Percentiles rank a stretch among this genome's conserved stretches.
Evolutionary conservation across 345 rosid genomes (phyloP).

Genomic region (Camelina sativa): DNA sequence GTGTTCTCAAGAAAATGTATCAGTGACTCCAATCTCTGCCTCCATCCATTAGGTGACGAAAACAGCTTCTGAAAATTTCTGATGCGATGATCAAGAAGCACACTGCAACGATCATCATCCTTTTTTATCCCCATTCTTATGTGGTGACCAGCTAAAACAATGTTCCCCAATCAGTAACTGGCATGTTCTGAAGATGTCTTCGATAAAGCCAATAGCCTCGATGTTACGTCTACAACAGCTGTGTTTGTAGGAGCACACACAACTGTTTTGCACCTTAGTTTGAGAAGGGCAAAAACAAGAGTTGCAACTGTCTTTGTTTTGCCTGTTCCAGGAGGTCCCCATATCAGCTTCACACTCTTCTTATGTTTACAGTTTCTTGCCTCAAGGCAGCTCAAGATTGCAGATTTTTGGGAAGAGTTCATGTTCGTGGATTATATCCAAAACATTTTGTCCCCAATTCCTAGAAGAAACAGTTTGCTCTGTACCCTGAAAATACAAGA

Average conservation of each 20-base stretch:
- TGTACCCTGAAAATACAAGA: background rate
- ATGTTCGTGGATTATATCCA: constrained; percentile 22
- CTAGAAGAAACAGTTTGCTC: background rate
- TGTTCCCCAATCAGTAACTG: constrained; percentile 29
- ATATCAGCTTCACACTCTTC: constrained; percentile 42
- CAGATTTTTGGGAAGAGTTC: constrained; percentile 46
- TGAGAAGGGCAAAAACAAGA: constrained; percentile 39
- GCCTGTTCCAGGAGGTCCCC: constrained; percentile 65
- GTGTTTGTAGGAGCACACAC: constrained; percentile 55
- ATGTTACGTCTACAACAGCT: constrained; percentile 43
- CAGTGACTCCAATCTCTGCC: constrained; percentile 15
- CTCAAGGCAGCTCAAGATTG: constrained; percentile 40
- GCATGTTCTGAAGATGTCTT: background rate
- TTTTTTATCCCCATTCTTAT: constrained; percentile 36
- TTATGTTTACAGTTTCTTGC: constrained; percentile 31
- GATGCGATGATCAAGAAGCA: constrained; percentile 48
- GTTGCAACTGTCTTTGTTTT: constrained; percentile 49
- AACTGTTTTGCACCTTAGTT: constrained; percentile 42
- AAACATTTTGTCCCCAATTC: background rate
- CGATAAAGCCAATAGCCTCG: constrained; percentile 32
- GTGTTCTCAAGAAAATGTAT: constrained; percentile 39
- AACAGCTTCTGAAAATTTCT: constrained; percentile 15
- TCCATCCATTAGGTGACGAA: constrained; percentile 34
- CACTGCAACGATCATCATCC: constrained; percentile 3
- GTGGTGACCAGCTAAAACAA: constrained; percentile 44